Evolutionary conservation across 306 rosid genomes (phyloP), one percentile per base, ranked within the genome.

Genomic region (Prinsepia uniflora): DNA sequence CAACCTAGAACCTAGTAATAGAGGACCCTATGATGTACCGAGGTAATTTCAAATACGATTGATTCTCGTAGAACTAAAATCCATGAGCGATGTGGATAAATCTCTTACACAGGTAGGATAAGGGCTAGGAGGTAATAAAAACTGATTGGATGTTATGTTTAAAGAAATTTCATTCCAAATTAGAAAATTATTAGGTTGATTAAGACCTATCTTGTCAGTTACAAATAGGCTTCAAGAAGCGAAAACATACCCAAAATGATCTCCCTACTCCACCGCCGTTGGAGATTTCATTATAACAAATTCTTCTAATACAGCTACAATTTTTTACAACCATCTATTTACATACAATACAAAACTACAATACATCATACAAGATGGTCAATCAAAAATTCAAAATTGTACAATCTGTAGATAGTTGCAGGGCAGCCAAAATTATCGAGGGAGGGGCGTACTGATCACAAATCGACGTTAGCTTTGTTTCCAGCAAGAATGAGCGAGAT

Each of bases 401-500:
- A 84, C 72, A 78, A 64, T 71, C 67, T 30, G 68, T 1, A 34
- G 20, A 49, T 19, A 63, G 48, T 47, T 55, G 62, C 47, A 24
- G 58, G 58, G 58, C 18, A 1, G 45, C 53, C 55, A 24, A 30
- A 41, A 0, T 5, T 43, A n/a, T 22, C 45, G 13, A 20, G 70
- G 52, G 34, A 68, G 15, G 56, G 48, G 14, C 7, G 18, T 5
- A 10, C 58, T n/a, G n/a, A 53, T 64, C 78, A 88, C 59, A 72
- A 10, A 34, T 91, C 91, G 61, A 94, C 91, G 53, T 94, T 94
- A 46, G 99, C 95, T 76, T 91, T 94, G 81, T 91, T 94, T 79
- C 99, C 99, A 36, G 99, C 88, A 64, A 94, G 99, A 84, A 94
- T 94, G 84, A 94, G 77, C 2, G 99, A 94, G 74, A 94, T 94